phyloP scores from a whole-genome alignment of 1,139 yeast genomes.

The Diutina ranongensis region DNA sequence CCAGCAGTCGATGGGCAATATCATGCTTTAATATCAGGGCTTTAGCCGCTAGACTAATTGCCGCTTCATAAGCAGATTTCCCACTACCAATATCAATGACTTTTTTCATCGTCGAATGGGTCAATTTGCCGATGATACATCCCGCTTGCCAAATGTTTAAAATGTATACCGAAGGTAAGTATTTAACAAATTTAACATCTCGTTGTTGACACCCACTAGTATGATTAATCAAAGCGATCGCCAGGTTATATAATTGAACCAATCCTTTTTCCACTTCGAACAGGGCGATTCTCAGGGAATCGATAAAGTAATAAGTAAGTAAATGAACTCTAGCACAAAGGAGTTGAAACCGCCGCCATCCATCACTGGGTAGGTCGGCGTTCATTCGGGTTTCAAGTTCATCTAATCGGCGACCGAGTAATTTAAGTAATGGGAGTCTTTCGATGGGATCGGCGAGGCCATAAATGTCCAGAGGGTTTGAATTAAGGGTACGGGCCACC shows the following conservation, averaged over 20 bases:
- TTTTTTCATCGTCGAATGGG: constrained; percentile 59
- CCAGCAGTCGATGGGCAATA: constrained; percentile 85
- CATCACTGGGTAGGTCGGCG: constrained; percentile 31
- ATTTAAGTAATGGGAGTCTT: constrained; percentile 60
- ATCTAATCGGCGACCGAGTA: constrained; percentile 60
- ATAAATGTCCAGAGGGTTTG: constrained; percentile 56
- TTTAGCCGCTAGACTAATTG: constrained; percentile 57
- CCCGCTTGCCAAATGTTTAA: constrained; percentile 87
- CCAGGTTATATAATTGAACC: constrained; percentile 68
- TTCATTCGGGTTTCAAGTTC: constrained; percentile 49
- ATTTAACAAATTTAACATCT: constrained; percentile 55
- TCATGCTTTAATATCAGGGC: constrained; percentile 88
- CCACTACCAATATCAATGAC: constrained; percentile 66
- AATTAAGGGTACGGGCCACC: constrained; percentile 64
- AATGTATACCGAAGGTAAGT: constrained; percentile 75
- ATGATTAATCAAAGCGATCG: constrained; percentile 59
- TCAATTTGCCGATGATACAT: constrained; percentile 66
- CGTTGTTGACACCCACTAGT: constrained; percentile 48
- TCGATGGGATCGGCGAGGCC: constrained; percentile 60
- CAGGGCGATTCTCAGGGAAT: constrained; percentile 39
- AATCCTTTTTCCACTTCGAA: constrained; percentile 67
- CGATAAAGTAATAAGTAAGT: constrained; percentile 71
- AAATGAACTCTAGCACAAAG: constrained; percentile 69
- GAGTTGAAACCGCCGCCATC: constrained; percentile 55
- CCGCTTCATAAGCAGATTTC: constrained; percentile 55